Evolutionary conservation across 768 basidiomycete species (phyloP), one percentile per base, ranked within the genome.

Genomic region (Russula olivacea): DNA sequence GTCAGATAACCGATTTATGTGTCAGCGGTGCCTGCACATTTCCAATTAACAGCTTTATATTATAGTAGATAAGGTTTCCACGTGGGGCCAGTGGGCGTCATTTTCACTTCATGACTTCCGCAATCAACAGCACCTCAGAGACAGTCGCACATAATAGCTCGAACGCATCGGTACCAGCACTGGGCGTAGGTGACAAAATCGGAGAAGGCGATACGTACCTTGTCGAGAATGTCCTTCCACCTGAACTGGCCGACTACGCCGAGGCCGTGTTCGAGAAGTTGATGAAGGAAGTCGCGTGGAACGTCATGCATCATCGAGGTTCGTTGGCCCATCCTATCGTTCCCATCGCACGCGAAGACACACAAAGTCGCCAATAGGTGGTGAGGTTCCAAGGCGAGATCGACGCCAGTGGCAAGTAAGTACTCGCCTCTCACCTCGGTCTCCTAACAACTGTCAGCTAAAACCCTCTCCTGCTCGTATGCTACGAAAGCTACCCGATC

Each of bases 221-320:
- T 19, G 74, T 85, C 7, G 74, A 77, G 5, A 76, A 84, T 66
- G 63, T 91, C 55, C 77, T 90, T 14, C 83, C 87, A 0, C 68
- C 74, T 0, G 82, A 83, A 6, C 71, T 89, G n/a, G n/a, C n/a
- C n/a, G n/a, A n/a, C n/a, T n/a, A n/a, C 34, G 84, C 80, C 2
- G 77, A 77, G 8, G 71, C 69, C 19, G 85, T 82, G 0, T 90
- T 90, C 68, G 82, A 81, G 52, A 79, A 74, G 5, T 65, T 91
- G 66, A 78, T 73, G 62, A 72, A 77, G 11, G 89, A 91, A 69
- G 90, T 91, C 0, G 75, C 78, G 52, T 92, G 89, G 88, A 77
- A 81, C 51, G 77, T 77, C 3, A 92, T 92, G 89, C 74, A 82
- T 64, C 89, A 91, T 72, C 78, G 86, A 73, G 89, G 89, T 83